Evolutionary conservation across 805 yeast genomes (phyloP).

Genomic region (Spathaspora passalidarum): DNA sequence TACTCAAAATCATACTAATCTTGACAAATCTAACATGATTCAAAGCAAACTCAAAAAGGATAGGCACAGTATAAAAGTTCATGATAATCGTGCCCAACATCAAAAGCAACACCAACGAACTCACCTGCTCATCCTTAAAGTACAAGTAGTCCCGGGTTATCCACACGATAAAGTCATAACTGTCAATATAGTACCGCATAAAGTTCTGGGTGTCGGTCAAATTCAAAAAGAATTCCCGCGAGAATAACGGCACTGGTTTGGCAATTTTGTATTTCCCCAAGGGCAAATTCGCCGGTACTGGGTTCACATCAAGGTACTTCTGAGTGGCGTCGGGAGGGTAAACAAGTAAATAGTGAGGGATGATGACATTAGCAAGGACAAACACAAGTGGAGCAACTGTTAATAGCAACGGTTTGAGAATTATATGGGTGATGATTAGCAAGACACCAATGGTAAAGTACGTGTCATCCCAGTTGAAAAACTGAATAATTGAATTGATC

Average conservation of each 20-base stretch:
- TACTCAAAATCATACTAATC: slow-evolving; percentile 24
- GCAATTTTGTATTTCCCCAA: slow-evolving; percentile 49
- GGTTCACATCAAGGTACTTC: slow-evolving; percentile 21
- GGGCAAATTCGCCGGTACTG: slow-evolving; percentile 47
- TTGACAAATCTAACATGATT: slow-evolving; percentile 25
- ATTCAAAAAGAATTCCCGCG: slow-evolving; percentile 74
- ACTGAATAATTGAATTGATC: slow-evolving; percentile 52
- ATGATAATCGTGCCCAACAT: slow-evolving; percentile 22
- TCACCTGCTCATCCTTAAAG: slow-evolving; percentile 60
- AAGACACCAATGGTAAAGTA: slow-evolving; percentile 58
- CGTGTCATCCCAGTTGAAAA: slow-evolving; percentile 66
- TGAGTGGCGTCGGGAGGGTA: slow-evolving; percentile 59
- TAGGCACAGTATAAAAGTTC: slow-evolving; percentile 28
- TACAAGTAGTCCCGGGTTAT: slow-evolving; percentile 55
- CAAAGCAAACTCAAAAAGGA: slow-evolving; percentile 27
- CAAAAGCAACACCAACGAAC: slow-evolving; percentile 48
- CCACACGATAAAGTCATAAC: slow-evolving; percentile 55
- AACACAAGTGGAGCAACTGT: slow-evolving; percentile 53
- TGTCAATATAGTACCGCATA: slow-evolving; percentile 60
- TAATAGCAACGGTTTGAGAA: slow-evolving; percentile 60
- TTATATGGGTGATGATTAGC: slow-evolving; percentile 46
- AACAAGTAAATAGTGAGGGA: slow-evolving; percentile 60
- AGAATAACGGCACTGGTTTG: slow-evolving; percentile 73
- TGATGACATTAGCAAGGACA: slow-evolving; percentile 52
- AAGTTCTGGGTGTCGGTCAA: slow-evolving; percentile 83